These are phyloP conservation scores for Paramecium pentaurelia DNA, from an alignment of 73 alveolate species.

Conservation along the genomic window DNA sequence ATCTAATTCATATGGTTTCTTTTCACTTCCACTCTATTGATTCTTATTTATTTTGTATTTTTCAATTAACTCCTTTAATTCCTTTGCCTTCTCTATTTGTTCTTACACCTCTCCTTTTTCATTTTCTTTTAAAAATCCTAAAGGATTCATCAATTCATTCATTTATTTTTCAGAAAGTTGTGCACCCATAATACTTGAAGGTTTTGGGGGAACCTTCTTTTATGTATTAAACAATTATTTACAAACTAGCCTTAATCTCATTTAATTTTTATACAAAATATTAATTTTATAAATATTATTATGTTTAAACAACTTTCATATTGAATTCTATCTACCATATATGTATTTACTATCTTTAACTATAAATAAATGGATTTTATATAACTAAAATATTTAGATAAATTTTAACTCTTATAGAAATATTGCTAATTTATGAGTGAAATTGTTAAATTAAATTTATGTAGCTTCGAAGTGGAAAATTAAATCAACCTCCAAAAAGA, in stretches of 20 bases:
- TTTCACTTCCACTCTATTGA: neutral
- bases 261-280: neutral
- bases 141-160: neutral
- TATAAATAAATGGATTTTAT: neutral
- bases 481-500: neutral
- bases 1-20: slow-evolving; percentile 1
- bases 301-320: neutral
- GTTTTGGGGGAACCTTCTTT: neutral
- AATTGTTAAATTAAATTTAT: neutral
- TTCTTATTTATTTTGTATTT: neutral
- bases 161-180: neutral
- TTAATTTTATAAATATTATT: neutral
- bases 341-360: neutral
- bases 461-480: slow-evolving; percentile 24
- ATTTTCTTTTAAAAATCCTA: neutral
- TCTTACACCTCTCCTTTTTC: slow-evolving; percentile 12
- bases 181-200: neutral
- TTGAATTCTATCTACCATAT: too few relatives aligned
- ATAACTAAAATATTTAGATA: neutral
- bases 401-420: neutral
- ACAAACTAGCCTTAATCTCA: neutral
- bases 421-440: neutral
- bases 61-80: neutral
- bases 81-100: neutral
- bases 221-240: neutral